A percentile compares a stretch with the other conserved stretches of the same genome.
These are phyloP conservation scores for Usnea hakonensis DNA, from an alignment of 495 filamentous ascomycete species.

Conservation along the genomic window DNA sequence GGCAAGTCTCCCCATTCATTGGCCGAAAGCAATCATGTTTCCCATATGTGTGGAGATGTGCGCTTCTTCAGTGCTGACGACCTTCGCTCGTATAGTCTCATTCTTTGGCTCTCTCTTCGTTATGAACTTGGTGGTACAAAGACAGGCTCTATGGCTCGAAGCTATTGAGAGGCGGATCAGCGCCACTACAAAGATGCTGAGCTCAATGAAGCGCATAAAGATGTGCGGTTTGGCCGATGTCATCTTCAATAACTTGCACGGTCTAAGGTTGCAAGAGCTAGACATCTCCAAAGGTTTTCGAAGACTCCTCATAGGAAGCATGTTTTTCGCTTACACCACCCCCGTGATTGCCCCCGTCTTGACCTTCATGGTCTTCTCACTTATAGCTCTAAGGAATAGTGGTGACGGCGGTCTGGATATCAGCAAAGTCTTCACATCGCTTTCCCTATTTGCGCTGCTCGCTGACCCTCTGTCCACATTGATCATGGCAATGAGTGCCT, in stretches of 20 bases:
- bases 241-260: constrained; percentile 38
- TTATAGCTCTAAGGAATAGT: constrained; percentile 39
- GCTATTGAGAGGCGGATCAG: constrained; percentile 48
- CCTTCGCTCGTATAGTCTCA: constrained; percentile 20
- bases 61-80: not conserved
- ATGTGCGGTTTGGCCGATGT: constrained; percentile 49
- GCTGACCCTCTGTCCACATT: constrained; percentile 46
- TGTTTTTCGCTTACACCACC: constrained; percentile 38
- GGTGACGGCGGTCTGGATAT: constrained; percentile 39
- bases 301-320: constrained; percentile 46
- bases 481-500: constrained; percentile 48
- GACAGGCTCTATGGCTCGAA: constrained; percentile 44
- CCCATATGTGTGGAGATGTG: not conserved
- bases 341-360: constrained; percentile 45
- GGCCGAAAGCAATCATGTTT: not conserved
- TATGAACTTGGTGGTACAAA: constrained; percentile 38
- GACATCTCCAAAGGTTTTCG: constrained; percentile 49
- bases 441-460: constrained; percentile 54
- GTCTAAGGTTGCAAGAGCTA: constrained; percentile 49
- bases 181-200: constrained; percentile 43
- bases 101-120: constrained; percentile 38
- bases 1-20: constrained; percentile 26
- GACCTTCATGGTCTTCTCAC: constrained; percentile 44
- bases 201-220: constrained; percentile 55
- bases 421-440: constrained; percentile 48